phyloP scores from a whole-genome alignment of 805 yeast species.

The Metschnikowia lochheadii region DNA sequence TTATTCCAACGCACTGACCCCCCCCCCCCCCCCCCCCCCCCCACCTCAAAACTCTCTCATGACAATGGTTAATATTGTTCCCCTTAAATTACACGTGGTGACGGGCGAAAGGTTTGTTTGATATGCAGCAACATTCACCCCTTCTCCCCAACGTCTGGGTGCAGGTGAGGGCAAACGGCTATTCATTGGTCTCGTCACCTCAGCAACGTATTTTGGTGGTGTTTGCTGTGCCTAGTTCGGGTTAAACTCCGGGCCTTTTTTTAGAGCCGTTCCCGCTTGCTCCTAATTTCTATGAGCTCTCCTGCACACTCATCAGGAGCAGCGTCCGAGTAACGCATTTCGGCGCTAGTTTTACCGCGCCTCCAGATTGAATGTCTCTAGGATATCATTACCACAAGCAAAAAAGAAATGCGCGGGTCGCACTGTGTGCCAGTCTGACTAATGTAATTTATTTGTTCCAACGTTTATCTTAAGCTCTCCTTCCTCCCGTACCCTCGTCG shows the following conservation, averaged over 20 bases:
- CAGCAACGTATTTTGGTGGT: not conserved
- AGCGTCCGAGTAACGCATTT: not conserved
- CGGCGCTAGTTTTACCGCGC: not conserved
- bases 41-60: not conserved
- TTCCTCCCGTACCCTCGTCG: not conserved
- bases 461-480: not conserved
- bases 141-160: too few relatives aligned
- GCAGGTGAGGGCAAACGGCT: not conserved
- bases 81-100: not conserved
- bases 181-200: not conserved
- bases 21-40: too few relatives aligned
- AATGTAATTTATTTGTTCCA: not conserved
- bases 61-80: not conserved
- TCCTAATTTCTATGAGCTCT: not conserved
- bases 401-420: conserved; percentile 4
- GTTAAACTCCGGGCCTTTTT: not conserved
- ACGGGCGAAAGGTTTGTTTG: not conserved
- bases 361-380: not conserved
- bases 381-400: not conserved
- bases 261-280: not conserved
- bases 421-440: not conserved
- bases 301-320: not conserved
- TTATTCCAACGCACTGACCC: not conserved
- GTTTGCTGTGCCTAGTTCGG: not conserved
- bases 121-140: not conserved